These are phyloP conservation scores for Arthrobotrys conoides DNA, from an alignment of 2,329 filamentous ascomycete species.

Conservation along the genomic window DNA sequence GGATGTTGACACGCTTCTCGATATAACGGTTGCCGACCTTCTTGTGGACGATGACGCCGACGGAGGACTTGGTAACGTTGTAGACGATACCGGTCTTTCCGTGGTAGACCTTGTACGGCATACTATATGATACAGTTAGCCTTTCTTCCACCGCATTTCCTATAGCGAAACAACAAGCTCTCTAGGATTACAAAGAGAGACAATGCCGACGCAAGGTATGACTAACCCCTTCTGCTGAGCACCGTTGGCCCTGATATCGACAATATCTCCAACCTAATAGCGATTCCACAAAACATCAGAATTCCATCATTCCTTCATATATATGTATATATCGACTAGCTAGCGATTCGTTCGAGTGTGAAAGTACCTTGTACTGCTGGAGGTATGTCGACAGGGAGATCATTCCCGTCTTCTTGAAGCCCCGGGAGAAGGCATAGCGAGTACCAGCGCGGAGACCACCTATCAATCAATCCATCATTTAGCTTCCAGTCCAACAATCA, in stretches of 20 bases:
- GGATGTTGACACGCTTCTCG: slow-evolving; percentile 99
- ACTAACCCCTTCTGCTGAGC: slow-evolving; percentile 85
- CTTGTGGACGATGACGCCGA: slow-evolving; percentile 99
- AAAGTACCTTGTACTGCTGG: slow-evolving; percentile 76
- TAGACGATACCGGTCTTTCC: slow-evolving; percentile 98
- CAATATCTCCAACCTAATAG: slow-evolving; percentile 86
- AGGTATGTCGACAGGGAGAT: slow-evolving; percentile 96
- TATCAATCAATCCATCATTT: slow-evolving; percentile 73
- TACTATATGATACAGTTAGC: slow-evolving; percentile 71
- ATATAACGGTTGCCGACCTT: slow-evolving; percentile 99
- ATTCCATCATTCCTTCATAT: slow-evolving; percentile 63
- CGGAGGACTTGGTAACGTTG: slow-evolving; percentile 98
- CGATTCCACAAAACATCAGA: slow-evolving; percentile 68
- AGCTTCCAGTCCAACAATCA: slow-evolving; percentile 46
- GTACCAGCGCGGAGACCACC: slow-evolving; percentile 89
- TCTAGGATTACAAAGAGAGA: not conserved
- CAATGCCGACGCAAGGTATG: not conserved
- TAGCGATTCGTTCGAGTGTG: slow-evolving; percentile 40
- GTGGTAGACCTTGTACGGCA: slow-evolving; percentile 99
- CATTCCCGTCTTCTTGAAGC: slow-evolving; percentile 95
- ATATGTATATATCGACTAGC: slow-evolving; percentile 36
- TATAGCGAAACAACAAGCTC: not conserved
- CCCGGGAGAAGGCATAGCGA: slow-evolving; percentile 92
- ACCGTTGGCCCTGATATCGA: slow-evolving; percentile 99
- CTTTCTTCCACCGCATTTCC: not conserved